These are phyloP conservation scores for Didymella pomorum DNA, from an alignment of 2,329 filamentous ascomycete species.

Conservation along the genomic window DNA sequence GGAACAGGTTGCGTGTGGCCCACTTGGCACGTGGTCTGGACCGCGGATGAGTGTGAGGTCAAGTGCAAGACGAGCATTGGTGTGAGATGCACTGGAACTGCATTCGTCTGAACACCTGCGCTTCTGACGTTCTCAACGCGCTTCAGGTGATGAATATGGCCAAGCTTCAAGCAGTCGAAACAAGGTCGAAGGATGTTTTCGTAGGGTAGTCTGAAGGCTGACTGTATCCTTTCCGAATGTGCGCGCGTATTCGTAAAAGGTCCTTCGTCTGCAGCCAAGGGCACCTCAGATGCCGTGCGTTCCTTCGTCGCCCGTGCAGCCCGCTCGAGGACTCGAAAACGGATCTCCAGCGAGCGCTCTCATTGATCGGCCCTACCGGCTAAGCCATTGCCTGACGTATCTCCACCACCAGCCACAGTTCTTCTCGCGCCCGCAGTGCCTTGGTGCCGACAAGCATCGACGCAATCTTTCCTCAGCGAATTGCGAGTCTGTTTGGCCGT, in stretches of 20 bases:
- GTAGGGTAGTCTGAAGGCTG: conserved; percentile 1
- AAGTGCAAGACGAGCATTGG: conserved; percentile 10
- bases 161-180: not conserved
- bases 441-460: conserved; percentile 30
- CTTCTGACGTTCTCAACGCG: conserved; percentile 8
- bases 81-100: conserved; percentile 11
- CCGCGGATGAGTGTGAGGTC: conserved; percentile 3
- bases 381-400: conserved; percentile 33
- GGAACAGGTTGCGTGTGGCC: conserved; percentile 9
- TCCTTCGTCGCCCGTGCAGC: conserved; percentile 18
- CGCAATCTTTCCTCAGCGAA: conserved; percentile 23
- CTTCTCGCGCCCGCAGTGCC: conserved; percentile 26
- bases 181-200: conserved; percentile 1
- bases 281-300: conserved; percentile 19
- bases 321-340: conserved; percentile 8
- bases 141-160: not conserved
- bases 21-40: conserved; percentile 20
- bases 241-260: conserved; percentile 12
- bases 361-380: conserved; percentile 26
- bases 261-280: conserved; percentile 11
- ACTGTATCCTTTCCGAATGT: not conserved
- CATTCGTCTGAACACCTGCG: conserved; percentile 10
- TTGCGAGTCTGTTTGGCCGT: conserved; percentile 22
- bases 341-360: conserved; percentile 14
- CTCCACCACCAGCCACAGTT: conserved; percentile 32